phyloP scores from a whole-genome alignment of 345 rosid genomes.

The Syzygium aromaticum region DNA sequence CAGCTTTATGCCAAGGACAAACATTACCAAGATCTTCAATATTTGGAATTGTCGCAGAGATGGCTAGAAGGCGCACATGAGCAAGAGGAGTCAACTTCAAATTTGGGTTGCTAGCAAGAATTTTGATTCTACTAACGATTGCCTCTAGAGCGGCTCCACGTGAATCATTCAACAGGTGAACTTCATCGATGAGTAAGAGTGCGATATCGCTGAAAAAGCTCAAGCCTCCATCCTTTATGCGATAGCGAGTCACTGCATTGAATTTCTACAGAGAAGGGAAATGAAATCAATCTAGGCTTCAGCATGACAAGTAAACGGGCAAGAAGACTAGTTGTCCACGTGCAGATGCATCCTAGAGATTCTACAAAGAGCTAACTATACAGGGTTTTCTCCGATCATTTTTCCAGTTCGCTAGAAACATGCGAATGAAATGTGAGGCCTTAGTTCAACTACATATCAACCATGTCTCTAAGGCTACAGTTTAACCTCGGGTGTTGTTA shows the following conservation, averaged over 20 bases:
- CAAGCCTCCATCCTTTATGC: constrained; percentile 83
- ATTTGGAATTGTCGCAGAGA: constrained; percentile 95
- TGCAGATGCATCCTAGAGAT: background rate
- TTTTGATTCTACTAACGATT: constrained; percentile 85
- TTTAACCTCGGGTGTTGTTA: constrained; percentile 93
- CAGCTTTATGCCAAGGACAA: background rate
- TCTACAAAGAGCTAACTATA: background rate
- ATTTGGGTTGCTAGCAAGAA: constrained; percentile 69
- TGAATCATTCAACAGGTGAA: constrained; percentile 86
- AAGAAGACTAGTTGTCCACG: background rate
- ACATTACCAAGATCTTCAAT: constrained; percentile 80
- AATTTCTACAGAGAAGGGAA: constrained; percentile 45
- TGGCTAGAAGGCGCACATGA: constrained; percentile 72
- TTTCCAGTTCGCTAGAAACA: background rate
- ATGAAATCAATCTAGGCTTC: background rate
- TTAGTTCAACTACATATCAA: background rate
- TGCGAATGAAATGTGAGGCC: background rate
- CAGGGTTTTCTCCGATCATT: background rate
- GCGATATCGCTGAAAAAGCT: constrained; percentile 91
- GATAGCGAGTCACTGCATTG: constrained; percentile 90
- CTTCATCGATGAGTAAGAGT: constrained; percentile 91
- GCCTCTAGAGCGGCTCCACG: constrained; percentile 98
- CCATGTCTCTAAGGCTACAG: background rate
- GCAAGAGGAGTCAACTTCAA: constrained; percentile 74
- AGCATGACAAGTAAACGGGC: background rate